Base-by-base conservation (phyloP, 129 eudicot species). In the Centella asiatica region DNA sequence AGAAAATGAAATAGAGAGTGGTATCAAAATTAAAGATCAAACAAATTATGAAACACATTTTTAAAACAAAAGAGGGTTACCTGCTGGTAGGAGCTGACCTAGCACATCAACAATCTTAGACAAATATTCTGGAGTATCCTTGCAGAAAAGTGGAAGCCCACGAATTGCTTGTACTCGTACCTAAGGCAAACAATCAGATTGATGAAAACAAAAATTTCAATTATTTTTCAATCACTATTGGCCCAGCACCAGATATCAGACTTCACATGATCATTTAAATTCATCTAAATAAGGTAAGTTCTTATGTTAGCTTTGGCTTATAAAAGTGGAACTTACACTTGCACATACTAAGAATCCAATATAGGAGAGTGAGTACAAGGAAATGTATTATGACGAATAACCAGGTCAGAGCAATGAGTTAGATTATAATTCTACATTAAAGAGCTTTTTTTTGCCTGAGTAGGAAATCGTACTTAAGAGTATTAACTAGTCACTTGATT, bases 141-240 rank as follows among this genome's bases (percentile, higher is more conserved):
- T 80, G 74, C 84, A 77, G 58, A 84, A 84, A 40, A 80, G 78
- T 51, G 84, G 93, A 72, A 84, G 84, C 31, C 93, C 93, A 33
- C 93, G 86, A 34, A 80, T 77, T 56, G 93, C 93, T 72, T 84
- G 93, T 31, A 84, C 83, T 6, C 90, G 83, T 32, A 83, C 86
- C 90, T 83, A 37, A 7, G 72, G 5, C 34, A 69, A 64, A 62
- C 57, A 51, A 24, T 50, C 17, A 1, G n/a, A n/a, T 32, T 4
- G 64, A 15, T 23, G 50, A n/a, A 32, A 63, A 22, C 48, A 6
- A 13, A 48, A 33, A 14, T 29, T 57, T 25, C 44, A 64, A 6
- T 27, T 44, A 17, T 45, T 27, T 27, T 39, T 22, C 32, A 40
- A 29, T 28, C 46, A 19, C 31, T 13, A 20, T 3, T 48, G 54